These are phyloP conservation scores for Fusarium guadeloupense DNA, from an alignment of 2,329 filamentous ascomycete genomes.

Conservation along the genomic window DNA sequence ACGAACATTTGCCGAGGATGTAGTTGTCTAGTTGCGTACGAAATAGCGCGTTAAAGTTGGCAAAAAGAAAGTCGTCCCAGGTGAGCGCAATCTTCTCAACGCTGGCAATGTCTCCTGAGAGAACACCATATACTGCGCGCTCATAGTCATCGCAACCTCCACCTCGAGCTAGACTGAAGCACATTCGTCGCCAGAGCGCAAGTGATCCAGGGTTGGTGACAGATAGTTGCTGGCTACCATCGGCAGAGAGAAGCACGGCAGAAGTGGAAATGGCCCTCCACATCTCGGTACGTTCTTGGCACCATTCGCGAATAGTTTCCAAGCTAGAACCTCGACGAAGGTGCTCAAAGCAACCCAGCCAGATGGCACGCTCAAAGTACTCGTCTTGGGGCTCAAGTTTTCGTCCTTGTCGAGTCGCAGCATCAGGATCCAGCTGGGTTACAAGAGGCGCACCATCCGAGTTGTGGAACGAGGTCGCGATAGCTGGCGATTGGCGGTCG, in stretches of 20 bases:
- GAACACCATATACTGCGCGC: constrained; percentile 86
- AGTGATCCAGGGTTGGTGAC: constrained; percentile 56
- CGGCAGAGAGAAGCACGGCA: constrained; percentile 68
- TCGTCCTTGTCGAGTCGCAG: constrained; percentile 79
- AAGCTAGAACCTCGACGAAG: constrained; percentile 83
- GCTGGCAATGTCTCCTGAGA: constrained; percentile 84
- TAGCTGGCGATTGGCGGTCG: constrained; percentile 68
- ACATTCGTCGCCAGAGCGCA: constrained; percentile 81
- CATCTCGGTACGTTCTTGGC: constrained; percentile 81
- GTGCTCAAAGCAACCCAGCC: constrained; percentile 94
- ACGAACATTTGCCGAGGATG: constrained; percentile 64
- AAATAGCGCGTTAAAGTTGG: constrained; percentile 86
- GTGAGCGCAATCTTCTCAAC: constrained; percentile 79
- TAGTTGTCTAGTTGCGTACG: constrained; percentile 82
- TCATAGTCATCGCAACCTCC: constrained; percentile 80
- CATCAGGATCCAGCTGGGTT: constrained; percentile 92
- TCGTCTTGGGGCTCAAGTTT: constrained; percentile 83
- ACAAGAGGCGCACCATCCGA: constrained; percentile 73
- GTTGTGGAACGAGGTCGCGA: constrained; percentile 65
- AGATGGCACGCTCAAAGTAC: constrained; percentile 88
- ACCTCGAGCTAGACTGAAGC: constrained; percentile 74
- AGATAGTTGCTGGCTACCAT: constrained; percentile 53
- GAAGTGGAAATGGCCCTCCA: constrained; percentile 90
- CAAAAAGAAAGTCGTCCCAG: constrained; percentile 90
- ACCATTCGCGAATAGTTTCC: constrained; percentile 83